Base-by-base conservation (phyloP, 495 filamentous ascomycete genomes). In the Talaromyces thailandensis region DNA sequence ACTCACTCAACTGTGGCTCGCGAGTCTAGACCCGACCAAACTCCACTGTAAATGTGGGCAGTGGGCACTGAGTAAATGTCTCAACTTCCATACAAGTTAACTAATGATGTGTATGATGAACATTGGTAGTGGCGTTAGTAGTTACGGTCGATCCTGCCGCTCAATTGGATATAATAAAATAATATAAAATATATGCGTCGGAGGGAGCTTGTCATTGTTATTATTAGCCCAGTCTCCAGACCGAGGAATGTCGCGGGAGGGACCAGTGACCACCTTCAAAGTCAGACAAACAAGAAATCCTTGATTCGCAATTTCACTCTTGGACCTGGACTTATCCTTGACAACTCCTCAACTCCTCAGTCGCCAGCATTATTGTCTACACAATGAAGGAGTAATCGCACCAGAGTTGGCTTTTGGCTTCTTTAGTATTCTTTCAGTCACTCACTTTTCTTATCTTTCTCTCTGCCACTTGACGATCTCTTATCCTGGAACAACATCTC, bases 181-280 rank as follows among this genome's bases (percentile, higher is more conserved):
- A n/a, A n/a, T n/a, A n/a, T n/a, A n/a, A n/a, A n/a, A n/a, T n/a
- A n/a, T n/a, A n/a, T n/a, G n/a, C n/a, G n/a, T n/a, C n/a, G n/a
- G n/a, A n/a, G n/a, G 9, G 24, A 23, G 48, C 18, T 52, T 51
- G 18, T 52, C 24, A 52, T 52, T 26, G 26, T 55, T 55, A 55
- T 25, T 55, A 55, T 25, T 28, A 55, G 51, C 45, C 45, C 45
- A 50, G 31, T 3, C 51, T 52, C 48, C 24, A 25, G 51, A 26
- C 51, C 51, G 51, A 57, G 55, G 55, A 57, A 57, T 57, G 55
- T 57, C 28, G 28, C 55, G 55, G 50, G 45, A 50, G 45, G 45
- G 26, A 55, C 26, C 51, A 55, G 51, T 55, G 51, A 55, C 51
- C 51, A 26, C 51, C 26, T 40, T 40, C 35, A 12, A 40, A 40